Conservation (phyloP, 768 basidiomycete genomes). For the Agrocybe chaxingu region DNA sequence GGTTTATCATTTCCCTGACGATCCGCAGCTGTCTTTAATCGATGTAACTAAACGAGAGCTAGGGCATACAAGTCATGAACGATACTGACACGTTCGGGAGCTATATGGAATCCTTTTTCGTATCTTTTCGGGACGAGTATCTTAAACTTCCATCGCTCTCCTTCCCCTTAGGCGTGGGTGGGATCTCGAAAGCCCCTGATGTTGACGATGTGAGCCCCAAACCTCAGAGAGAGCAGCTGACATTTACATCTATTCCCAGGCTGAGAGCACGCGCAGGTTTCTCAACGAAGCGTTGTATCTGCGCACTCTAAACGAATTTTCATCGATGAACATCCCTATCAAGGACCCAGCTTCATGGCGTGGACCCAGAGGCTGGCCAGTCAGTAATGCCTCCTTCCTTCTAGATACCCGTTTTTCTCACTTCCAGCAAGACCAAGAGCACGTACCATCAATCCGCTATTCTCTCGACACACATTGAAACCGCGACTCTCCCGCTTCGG, state of each 20-base stretch:
- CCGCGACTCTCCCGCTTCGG: slow-evolving; percentile 58
- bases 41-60: neutral
- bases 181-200: slow-evolving; percentile 27
- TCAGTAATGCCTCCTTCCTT: slow-evolving; percentile 8
- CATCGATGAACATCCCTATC: slow-evolving; percentile 50
- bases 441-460: slow-evolving; percentile 55
- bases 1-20: slow-evolving; percentile 32
- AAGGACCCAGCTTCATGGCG: slow-evolving; percentile 42
- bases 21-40: neutral
- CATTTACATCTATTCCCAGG: slow-evolving; percentile 24
- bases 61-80: slow-evolving; percentile 71
- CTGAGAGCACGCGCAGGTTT: slow-evolving; percentile 34
- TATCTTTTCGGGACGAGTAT: slow-evolving; percentile 65
- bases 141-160: slow-evolving; percentile 55
- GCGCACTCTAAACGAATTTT: slow-evolving; percentile 45
- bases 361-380: slow-evolving; percentile 11
- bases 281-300: slow-evolving; percentile 66
- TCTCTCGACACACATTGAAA: slow-evolving; percentile 57
- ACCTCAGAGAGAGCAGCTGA: slow-evolving; percentile 1
- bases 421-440: slow-evolving; percentile 23
- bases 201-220: slow-evolving; percentile 40
- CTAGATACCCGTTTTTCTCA: slow-evolving; percentile 7
- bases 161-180: slow-evolving; percentile 56
- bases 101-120: slow-evolving; percentile 58
- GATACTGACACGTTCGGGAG: slow-evolving; percentile 64